Percentiles rank a stretch among this genome's conserved stretches.
Evolutionary conservation across 352 stramenopile genomes (phyloP).

Genomic region (Globisporangium sylvaticum): DNA sequence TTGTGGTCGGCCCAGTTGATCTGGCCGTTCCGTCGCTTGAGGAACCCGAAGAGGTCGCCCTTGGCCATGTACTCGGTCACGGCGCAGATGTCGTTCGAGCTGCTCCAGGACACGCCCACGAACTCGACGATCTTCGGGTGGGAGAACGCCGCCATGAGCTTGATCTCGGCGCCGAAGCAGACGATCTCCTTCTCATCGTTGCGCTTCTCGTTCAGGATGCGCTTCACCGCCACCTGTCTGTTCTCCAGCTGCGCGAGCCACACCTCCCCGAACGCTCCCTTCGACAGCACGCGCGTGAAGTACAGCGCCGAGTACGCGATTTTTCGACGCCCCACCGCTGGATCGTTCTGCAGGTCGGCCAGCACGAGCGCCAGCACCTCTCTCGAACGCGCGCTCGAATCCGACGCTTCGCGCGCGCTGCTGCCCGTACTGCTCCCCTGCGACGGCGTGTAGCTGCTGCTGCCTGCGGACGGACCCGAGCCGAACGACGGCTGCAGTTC

Average conservation of each 20-base stretch:
- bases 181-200: constrained; percentile 84
- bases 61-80: constrained; percentile 84
- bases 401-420: constrained; percentile 12
- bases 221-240: constrained; percentile 75
- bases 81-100: constrained; percentile 59
- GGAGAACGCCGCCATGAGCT: constrained; percentile 78
- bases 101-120: constrained; percentile 72
- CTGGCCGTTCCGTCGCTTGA: constrained; percentile 62
- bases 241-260: constrained; percentile 82
- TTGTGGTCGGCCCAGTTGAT: constrained; percentile 76
- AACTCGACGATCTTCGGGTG: constrained; percentile 86
- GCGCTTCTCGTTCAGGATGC: constrained; percentile 76
- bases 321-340: constrained; percentile 40
- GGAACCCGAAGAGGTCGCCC: constrained; percentile 68
- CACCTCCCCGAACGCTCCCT: constrained; percentile 84
- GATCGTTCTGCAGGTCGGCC: constrained; percentile 65
- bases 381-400: constrained; percentile 29
- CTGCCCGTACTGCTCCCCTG: constrained; percentile 12
- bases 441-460: constrained; percentile 15
- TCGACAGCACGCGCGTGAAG: constrained; percentile 81
- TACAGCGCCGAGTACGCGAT: constrained; percentile 74
- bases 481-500: constrained; percentile 4
- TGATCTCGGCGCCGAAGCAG: constrained; percentile 82
- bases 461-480: constrained; percentile 8
- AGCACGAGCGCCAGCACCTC: constrained; percentile 55